Evolutionary conservation across 257 asterid species (phyloP), one percentile per base, ranked within the genome.

Genomic region (Euphrasia confusa): DNA sequence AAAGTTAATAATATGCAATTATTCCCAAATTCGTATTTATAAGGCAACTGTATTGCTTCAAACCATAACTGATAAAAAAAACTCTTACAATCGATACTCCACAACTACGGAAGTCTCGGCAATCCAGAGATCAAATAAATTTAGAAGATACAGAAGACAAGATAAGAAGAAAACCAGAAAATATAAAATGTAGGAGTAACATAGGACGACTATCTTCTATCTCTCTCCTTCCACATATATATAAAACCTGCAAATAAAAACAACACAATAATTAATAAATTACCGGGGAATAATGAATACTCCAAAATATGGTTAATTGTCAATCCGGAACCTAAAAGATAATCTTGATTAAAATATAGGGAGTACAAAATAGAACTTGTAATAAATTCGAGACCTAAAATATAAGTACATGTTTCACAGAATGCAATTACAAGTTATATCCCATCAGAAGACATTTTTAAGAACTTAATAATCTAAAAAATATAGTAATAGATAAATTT

Each of bases 1-100:
- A 21, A 21, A 21, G 24, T 21, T 21, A 21, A 21, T 21, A 21
- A 21, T 21, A 21, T 21, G 24, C 24, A 75, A 13, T 66, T 66
- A 59, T 65, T 61, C 60, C 24, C 17, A 52, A 57, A 58, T 54
- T 64, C 65, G 3, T 12, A 68, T 68, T 72, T 68, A 77, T 50
- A 56, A 37, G 35, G 66, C 72, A 70, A 58, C 30, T 69, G n/a
- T 45, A 40, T 45, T 13, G 18, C 52, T 13, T 45, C 52, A 45
- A 45, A 13, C 18, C 4, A 45, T 3, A 18, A 49, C 55, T 52
- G 21, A 65, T 33, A 53, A 65, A 10, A n/a, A 64, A 10, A n/a
- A 64, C 48, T 45, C 12, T 37, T 27, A 18, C 7, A 35, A 67
- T 21, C 15, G 2, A 54, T 50, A 64, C 40, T 52, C 49, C 48